Conservation (phyloP, 2,329 filamentous ascomycete genomes). For the Scedosporium minutisporum region DNA sequence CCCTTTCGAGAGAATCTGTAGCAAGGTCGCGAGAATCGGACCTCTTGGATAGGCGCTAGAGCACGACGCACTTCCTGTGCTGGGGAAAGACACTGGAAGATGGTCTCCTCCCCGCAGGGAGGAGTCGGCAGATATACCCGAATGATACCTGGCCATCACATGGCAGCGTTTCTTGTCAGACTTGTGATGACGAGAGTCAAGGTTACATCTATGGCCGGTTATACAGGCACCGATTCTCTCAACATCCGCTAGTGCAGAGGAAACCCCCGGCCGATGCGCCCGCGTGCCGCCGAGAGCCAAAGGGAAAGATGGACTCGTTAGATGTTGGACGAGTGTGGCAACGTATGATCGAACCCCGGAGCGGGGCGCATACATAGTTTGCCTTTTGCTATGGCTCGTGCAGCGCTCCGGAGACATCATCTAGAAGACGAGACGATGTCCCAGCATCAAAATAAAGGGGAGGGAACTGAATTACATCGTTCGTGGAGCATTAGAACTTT, state of each 20-base stretch:
- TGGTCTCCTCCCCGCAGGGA: neutral
- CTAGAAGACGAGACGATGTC: neutral
- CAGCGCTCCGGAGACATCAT: neutral
- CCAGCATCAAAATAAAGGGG: neutral
- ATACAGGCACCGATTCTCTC: neutral
- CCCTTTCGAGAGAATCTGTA: too few relatives aligned
- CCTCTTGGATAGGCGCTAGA: too few relatives aligned
- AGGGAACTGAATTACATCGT: neutral
- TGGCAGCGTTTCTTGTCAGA: neutral
- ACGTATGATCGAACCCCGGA: neutral
- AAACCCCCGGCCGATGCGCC: too few relatives aligned
- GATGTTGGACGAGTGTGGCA: neutral
- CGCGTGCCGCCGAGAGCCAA: neutral
- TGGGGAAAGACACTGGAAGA: neutral
- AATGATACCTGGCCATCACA: neutral
- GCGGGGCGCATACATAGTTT: neutral
- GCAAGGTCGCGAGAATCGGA: too few relatives aligned
- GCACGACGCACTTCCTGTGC: too few relatives aligned
- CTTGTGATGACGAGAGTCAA: neutral
- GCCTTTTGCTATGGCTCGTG: neutral
- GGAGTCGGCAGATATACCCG: neutral
- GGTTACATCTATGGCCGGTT: constrained; percentile 3
- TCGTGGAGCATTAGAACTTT: neutral
- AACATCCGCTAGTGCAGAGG: neutral
- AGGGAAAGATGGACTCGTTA: neutral